phyloP scores from a whole-genome alignment of 371 early-diverging fungal species.

The Rhizomucor miehei region DNA sequence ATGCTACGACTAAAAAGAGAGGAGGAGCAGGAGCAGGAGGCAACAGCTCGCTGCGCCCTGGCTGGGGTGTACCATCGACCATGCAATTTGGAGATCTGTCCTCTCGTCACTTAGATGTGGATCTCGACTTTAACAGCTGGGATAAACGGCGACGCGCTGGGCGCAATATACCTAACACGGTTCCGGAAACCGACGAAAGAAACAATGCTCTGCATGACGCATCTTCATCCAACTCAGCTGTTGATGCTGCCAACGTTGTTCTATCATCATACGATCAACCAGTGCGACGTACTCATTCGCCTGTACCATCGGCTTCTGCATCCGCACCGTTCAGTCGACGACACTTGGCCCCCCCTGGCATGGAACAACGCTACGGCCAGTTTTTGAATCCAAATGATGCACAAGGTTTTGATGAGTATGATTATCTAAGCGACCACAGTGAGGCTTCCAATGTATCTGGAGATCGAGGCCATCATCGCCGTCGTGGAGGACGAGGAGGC shows the following conservation, averaged over 20 bases:
- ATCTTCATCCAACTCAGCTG: slow-evolving; percentile 5
- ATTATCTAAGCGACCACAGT: slow-evolving; percentile 52
- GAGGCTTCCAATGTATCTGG: slow-evolving; percentile 25
- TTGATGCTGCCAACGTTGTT: slow-evolving; percentile 14
- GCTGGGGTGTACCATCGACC: slow-evolving; percentile 20
- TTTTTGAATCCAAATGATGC: slow-evolving; percentile 28
- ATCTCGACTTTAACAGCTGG: slow-evolving; percentile 27
- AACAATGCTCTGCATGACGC: neutral
- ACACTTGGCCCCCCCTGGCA: slow-evolving; percentile 21
- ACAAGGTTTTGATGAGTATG: slow-evolving; percentile 25
- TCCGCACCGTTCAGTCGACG: slow-evolving; percentile 19
- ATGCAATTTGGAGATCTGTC: slow-evolving; percentile 17
- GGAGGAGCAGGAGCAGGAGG: slow-evolving; percentile 1
- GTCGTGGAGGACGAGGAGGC: slow-evolving; percentile 3
- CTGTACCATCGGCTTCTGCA: slow-evolving; percentile 19
- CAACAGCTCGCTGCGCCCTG: slow-evolving; percentile 2
- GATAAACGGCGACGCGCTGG: slow-evolving; percentile 18
- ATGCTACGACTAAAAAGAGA: neutral
- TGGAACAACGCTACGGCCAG: slow-evolving; percentile 30
- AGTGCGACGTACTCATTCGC: slow-evolving; percentile 7
- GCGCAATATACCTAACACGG: slow-evolving; percentile 45
- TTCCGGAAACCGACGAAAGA: slow-evolving; percentile 19
- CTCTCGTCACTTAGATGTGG: slow-evolving; percentile 15
- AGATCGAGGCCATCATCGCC: neutral
- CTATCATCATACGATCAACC: slow-evolving; percentile 8